phyloP scores from a whole-genome alignment of 2,329 filamentous ascomycete species.

The Colletotrichum sidae region DNA sequence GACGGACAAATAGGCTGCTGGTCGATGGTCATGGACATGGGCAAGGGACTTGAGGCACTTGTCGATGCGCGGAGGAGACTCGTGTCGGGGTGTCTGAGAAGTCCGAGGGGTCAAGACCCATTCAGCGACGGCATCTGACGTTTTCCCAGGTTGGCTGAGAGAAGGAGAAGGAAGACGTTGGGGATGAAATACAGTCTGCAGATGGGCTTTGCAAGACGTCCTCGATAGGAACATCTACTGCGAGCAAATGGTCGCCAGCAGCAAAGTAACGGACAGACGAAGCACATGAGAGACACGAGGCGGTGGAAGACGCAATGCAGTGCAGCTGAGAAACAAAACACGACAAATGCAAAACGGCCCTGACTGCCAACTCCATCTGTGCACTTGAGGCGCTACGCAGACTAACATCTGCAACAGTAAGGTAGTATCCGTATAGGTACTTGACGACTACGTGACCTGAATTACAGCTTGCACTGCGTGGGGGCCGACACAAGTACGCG shows the following conservation, averaged over 20 bases:
- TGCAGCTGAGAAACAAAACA: constrained; percentile 31
- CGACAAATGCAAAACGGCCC: constrained; percentile 5
- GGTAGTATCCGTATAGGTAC: no score
- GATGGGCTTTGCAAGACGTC: no score
- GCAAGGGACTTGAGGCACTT: constrained; percentile 1
- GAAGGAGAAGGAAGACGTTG: not conserved
- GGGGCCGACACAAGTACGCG: not conserved
- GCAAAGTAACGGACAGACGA: not conserved
- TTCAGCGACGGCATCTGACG: no score
- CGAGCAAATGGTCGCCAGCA: not conserved
- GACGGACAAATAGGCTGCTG: constrained; percentile 32
- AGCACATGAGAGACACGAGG: not conserved
- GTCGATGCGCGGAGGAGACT: constrained; percentile 1
- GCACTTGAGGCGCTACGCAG: not conserved
- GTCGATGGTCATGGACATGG: constrained; percentile 10
- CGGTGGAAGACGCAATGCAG: constrained; percentile 31
- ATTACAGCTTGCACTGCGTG: not conserved
- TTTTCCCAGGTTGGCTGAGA: not conserved
- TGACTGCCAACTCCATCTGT: constrained; percentile 3
- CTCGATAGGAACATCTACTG: not conserved
- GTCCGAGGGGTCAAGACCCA: not conserved
- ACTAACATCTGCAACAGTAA: no score
- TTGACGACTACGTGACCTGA: no score
- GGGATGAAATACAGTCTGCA: no score
- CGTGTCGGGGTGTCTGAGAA: not conserved